Percentiles rank a stretch among this genome's conserved stretches.
These are phyloP conservation scores for Nidula microcarpa DNA, from an alignment of 768 basidiomycete genomes.

Conservation along the genomic window DNA sequence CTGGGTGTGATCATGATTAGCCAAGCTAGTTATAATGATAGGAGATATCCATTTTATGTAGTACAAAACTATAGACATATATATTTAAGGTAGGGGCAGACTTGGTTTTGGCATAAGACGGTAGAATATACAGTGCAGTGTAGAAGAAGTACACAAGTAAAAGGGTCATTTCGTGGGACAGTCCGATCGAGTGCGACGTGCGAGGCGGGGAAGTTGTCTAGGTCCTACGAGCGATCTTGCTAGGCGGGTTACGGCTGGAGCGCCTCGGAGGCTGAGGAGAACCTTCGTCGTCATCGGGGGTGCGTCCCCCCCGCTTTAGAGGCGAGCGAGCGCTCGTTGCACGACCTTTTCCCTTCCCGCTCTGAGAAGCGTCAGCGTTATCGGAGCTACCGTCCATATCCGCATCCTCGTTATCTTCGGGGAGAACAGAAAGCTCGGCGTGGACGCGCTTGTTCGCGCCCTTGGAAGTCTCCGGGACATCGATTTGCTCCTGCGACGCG, in stretches of 20 bases:
- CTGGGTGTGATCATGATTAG: too few species aligned
- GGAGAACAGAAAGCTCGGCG: constrained; percentile 38
- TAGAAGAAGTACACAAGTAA: too few species aligned
- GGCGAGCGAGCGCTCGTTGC: not conserved
- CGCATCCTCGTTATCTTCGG: constrained; percentile 25
- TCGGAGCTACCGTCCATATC: not conserved
- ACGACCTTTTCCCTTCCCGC: not conserved
- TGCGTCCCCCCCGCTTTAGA: not conserved
- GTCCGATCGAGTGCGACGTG: too few species aligned
- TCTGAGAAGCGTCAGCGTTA: not conserved
- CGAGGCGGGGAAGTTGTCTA: too few species aligned
- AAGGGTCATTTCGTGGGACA: too few species aligned
- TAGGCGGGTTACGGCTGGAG: not conserved
- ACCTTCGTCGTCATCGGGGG: not conserved
- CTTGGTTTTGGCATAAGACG: too few species aligned
- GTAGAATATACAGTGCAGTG: too few species aligned
- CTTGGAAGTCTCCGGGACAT: constrained; percentile 9
- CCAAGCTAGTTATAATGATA: too few species aligned
- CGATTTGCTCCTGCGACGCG: not conserved
- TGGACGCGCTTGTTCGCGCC: constrained; percentile 37
- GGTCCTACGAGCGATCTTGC: not conserved
- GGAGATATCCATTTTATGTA: too few species aligned
- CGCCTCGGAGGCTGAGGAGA: not conserved
- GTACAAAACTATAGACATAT: too few species aligned
- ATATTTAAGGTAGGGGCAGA: too few species aligned